Conservation (phyloP, 805 yeast genomes). For the Saccharomycopsis guyanensis region DNA sequence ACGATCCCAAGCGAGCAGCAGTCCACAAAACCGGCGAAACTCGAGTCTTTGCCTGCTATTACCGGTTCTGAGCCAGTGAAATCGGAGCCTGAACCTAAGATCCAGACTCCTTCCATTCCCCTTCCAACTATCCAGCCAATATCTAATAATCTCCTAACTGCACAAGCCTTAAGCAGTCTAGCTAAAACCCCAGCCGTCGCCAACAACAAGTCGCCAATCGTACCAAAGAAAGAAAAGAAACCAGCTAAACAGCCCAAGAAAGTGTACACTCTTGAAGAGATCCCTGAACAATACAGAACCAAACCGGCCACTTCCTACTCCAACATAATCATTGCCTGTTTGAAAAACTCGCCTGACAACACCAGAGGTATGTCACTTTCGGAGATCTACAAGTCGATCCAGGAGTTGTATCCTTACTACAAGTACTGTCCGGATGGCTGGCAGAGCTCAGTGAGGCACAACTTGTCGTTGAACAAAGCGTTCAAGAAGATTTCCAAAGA, state of each 20-base stretch:
- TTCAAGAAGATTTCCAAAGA: slow-evolving; percentile 76
- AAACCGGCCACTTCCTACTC: slow-evolving; percentile 83
- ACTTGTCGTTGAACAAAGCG: slow-evolving; percentile 80
- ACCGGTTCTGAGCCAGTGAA: too few species aligned
- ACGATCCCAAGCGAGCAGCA: slow-evolving; percentile 2
- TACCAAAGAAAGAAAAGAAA: slow-evolving; percentile 40
- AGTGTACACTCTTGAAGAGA: slow-evolving; percentile 70
- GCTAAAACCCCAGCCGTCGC: background rate
- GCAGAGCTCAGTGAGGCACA: slow-evolving; percentile 97
- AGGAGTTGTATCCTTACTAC: slow-evolving; percentile 84
- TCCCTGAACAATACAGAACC: slow-evolving; percentile 77
- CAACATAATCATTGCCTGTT: slow-evolving; percentile 69
- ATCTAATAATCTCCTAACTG: background rate
- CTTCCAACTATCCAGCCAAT: background rate
- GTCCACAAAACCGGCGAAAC: background rate
- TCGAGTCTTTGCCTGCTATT: background rate
- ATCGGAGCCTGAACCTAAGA: background rate
- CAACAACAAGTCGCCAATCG: background rate
- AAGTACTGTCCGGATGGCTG: slow-evolving; percentile 94
- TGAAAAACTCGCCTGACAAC: slow-evolving; percentile 46
- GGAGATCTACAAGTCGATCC: slow-evolving; percentile 81
- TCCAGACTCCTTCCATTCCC: background rate
- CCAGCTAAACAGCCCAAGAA: slow-evolving; percentile 49
- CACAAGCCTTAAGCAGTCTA: background rate
- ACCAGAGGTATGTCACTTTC: slow-evolving; percentile 67